phyloP scores from a whole-genome alignment of 2,329 filamentous ascomycete genomes.

The Aureobasidium namibiae region DNA sequence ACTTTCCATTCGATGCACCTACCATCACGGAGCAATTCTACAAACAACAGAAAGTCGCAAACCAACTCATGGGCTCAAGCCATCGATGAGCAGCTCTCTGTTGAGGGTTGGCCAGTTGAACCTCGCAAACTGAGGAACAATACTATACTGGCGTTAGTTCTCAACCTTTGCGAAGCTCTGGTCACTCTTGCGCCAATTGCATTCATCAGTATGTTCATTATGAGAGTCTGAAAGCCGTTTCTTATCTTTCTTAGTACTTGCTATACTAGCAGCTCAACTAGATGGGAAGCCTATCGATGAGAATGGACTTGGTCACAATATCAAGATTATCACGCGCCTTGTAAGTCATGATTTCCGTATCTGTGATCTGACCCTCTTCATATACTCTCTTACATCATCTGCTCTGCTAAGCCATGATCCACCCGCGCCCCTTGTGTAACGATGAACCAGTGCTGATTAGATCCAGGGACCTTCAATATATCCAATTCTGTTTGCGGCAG shows the following conservation, averaged over 20 bases:
- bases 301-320: constrained; percentile 23
- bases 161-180: constrained; percentile 21
- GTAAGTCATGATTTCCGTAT: constrained; percentile 13
- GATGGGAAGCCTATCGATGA: constrained; percentile 22
- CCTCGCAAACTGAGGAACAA: constrained; percentile 7
- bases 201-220: constrained; percentile 25
- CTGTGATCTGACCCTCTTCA: neutral
- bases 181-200: constrained; percentile 26
- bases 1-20: neutral
- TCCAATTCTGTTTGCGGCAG: constrained; percentile 30
- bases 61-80: neutral
- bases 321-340: constrained; percentile 22
- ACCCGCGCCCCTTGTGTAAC: no score
- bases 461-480: constrained; percentile 27
- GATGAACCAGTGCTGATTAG: neutral
- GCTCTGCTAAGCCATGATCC: no score
- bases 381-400: neutral
- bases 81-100: neutral
- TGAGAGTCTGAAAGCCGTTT: neutral
- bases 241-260: constrained; percentile 21
- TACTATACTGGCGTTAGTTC: neutral
- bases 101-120: constrained; percentile 12
- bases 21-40: neutral
- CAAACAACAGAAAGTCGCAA: neutral
- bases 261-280: constrained; percentile 19